Conservation (phyloP, 495 filamentous ascomycete species). For the Annulohypoxylon maeteangense region DNA sequence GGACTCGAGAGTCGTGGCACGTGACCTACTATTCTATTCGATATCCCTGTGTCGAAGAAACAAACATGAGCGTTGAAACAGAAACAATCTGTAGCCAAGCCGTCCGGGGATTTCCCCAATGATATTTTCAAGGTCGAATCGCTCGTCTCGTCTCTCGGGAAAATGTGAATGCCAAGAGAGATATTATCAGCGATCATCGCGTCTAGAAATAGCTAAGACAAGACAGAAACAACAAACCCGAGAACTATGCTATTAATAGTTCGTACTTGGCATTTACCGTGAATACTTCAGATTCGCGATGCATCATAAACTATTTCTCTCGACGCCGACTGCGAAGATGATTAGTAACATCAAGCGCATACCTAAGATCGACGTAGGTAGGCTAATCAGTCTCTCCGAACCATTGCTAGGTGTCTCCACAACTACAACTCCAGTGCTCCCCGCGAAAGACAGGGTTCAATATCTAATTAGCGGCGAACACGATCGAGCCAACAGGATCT, state of each 20-base stretch:
- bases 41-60: conserved; percentile 16
- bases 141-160: conserved; percentile 16
- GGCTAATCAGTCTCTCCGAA: conserved; percentile 6
- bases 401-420: conserved; percentile 9
- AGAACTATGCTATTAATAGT: conserved; percentile 40
- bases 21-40: conserved; percentile 22
- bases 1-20: conserved; percentile 30
- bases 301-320: not conserved
- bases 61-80: conserved; percentile 39
- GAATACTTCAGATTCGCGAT: conserved; percentile 9
- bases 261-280: conserved; percentile 9
- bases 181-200: conserved; percentile 32
- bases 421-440: not conserved
- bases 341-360: not conserved
- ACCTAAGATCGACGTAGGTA: not conserved
- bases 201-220: conserved; percentile 42
- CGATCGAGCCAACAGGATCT: conserved; percentile 1
- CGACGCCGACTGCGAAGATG: not conserved
- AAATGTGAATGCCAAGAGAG: conserved; percentile 34
- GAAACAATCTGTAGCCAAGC: conserved; percentile 36
- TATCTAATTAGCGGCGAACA: not conserved
- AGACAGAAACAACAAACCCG: conserved; percentile 35
- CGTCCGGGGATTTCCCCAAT: conserved; percentile 22
- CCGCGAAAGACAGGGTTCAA: conserved; percentile 3
- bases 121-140: conserved; percentile 4